phyloP scores from a whole-genome alignment of 75 land plant species.

The Pinus tabuliformis region DNA sequence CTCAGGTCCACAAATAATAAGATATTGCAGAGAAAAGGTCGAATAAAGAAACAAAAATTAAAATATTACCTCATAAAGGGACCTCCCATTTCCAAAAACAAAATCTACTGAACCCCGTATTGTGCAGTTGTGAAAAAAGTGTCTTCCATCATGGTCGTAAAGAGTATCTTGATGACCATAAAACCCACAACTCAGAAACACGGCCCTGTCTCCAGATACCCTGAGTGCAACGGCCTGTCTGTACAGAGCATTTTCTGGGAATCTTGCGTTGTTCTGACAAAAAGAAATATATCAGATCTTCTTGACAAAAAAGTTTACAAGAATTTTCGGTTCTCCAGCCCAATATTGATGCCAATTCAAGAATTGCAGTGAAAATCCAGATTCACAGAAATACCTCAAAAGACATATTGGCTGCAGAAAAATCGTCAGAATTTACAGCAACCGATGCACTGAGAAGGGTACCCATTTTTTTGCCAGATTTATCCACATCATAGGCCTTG shows the following conservation, averaged over 20 bases:
- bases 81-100: slow-evolving; percentile 33
- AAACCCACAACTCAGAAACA: slow-evolving; percentile 26
- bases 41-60: too few relatives aligned
- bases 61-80: slow-evolving; percentile 18
- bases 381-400: background rate
- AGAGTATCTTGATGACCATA: slow-evolving; percentile 31
- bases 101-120: slow-evolving; percentile 26
- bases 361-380: background rate
- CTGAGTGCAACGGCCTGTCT: slow-evolving; percentile 28
- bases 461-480: background rate
- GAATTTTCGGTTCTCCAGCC: background rate
- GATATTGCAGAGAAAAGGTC: too few relatives aligned
- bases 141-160: slow-evolving; percentile 28
- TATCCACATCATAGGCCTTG: slow-evolving; percentile 6
- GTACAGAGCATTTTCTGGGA: slow-evolving; percentile 8
- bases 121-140: slow-evolving; percentile 31
- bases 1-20: too few relatives aligned
- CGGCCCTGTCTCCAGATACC: slow-evolving; percentile 26
- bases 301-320: background rate
- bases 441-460: background rate
- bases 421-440: background rate
- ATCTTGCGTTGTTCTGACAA: background rate
- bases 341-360: background rate
- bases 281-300: background rate
- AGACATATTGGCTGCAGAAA: background rate